Evolutionary conservation across 2,329 filamentous ascomycete species (phyloP), one percentile per base, ranked within the genome.

Genomic region (Dactylellina sp.): DNA sequence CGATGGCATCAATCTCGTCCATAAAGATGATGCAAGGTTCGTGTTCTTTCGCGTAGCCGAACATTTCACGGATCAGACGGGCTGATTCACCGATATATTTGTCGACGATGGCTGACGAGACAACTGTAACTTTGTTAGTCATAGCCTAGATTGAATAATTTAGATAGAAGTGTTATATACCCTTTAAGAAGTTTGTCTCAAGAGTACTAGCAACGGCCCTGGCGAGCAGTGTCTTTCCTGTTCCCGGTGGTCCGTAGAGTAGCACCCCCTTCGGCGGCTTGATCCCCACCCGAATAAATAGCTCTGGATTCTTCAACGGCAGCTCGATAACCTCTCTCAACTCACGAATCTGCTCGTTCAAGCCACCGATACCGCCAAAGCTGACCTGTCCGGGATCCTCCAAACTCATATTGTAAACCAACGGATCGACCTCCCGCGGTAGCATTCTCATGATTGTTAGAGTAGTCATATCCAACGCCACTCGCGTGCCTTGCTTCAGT

Each of bases 1-100:
- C 95, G 80, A 99, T 99, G 80, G 95, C 95, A 80, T 99, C 95
- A 80, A 99, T 99, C 84, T 99, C 95, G 85, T 99, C 96, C 95
- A 99, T 99, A 87, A 99, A 99, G 83, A 99, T 99, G 82, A 99
- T 99, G 82, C 95, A 99, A 40, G 95, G 95, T 83, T 99, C 95
- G 82, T 99, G 95, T 82, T 99, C 96, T 83, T 97, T 98, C 79
- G 96, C 95, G 80, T 99, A 99, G 70, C 95, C 96, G 80, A 99
- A 99, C 96, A 99, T 99, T 83, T 99, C 95, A 81, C 95, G 89
- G 80, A 99, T 99, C 77, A 99, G 85, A 77, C 96, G 90, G 39
- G 95, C 95, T 9, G 95, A 99, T 84, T 99, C 95, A 82, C 95
- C 95, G 77, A 99, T 99, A 81, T 99, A 99, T 83, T 99, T 99